Percentiles rank a stretch among this genome's conserved stretches.
Evolutionary conservation across 164 flowering plant species (phyloP).

Genomic region (Berberis thunbergii): DNA sequence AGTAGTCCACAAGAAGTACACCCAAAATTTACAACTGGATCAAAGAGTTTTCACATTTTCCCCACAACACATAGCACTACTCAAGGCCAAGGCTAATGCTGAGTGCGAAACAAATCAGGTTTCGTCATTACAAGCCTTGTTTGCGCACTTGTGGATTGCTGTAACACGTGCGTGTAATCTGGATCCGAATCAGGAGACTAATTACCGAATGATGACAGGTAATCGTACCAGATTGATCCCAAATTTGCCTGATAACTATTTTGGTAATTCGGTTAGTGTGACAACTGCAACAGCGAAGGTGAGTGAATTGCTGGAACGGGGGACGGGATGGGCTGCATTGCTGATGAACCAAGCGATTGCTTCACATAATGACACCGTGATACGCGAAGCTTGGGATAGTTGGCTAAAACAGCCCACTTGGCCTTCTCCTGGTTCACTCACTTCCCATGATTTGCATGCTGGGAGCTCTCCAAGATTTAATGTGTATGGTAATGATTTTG

Average conservation of each 20-base stretch:
- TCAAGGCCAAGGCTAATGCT: slow-evolving; percentile 16
- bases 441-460: background rate
- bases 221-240: slow-evolving; percentile 21
- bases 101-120: slow-evolving; percentile 7
- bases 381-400: background rate
- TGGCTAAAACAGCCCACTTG: slow-evolving; percentile 11
- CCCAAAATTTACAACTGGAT: background rate
- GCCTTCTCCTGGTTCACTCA: no score
- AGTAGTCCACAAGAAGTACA: background rate
- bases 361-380: background rate
- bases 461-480: slow-evolving; percentile 33
- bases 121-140: background rate
- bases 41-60: slow-evolving; percentile 14
- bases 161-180: slow-evolving; percentile 5
- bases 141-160: slow-evolving; percentile 11
- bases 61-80: slow-evolving; percentile 4
- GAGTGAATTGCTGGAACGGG: slow-evolving; percentile 14
- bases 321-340: slow-evolving; percentile 23
- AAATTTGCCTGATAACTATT: slow-evolving; percentile 22
- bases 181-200: slow-evolving; percentile 9
- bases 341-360: slow-evolving; percentile 17
- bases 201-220: slow-evolving; percentile 1
- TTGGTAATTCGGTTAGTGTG: slow-evolving; percentile 19
- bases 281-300: slow-evolving; percentile 6
- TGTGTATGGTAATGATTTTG: slow-evolving; percentile 33